Evolutionary conservation across 2,329 filamentous ascomycete genomes (phyloP), one percentile per base, ranked within the genome.

Genomic region (Aquanectria penicillioides): DNA sequence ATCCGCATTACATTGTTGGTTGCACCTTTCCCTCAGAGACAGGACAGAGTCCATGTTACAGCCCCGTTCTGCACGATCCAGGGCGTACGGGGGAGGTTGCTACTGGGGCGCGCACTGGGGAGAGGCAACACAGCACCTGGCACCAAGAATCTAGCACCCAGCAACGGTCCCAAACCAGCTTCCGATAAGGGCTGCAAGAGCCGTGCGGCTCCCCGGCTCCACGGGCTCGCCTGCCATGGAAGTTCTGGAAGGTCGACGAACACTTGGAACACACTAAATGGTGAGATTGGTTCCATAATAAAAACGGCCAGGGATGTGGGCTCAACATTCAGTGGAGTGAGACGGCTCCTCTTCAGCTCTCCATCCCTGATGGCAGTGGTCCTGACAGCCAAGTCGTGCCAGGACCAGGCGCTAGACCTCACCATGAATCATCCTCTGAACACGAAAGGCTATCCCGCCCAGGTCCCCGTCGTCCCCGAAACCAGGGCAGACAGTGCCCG

Each of bases 251-350:
- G 68, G 60, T 64, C 61, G 56, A 65, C 50, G 38, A 63, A 64
- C 56, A 65, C 63, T 69, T 66, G 66, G 68, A 70, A 70, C 66
- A 55, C 68, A 65, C 66, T 70, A 70, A 62, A 62, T 61, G 56
- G 63, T 63, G 66, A 70, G 55, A 62, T 67, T 68, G 57, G 64
- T 62, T 68, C 68, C 67, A 70, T 67, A 68, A 67, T 66, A 58
- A 65, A 53, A 55, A 40, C 61, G 26, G 25, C 15, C 64, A 68
- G 53, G 68, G 64, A 59, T 57, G 41, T 55, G 50, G 64, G 64
- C 66, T 62, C 66, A 70, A 67, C 54, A 64, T 69, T 69, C 44
- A 70, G 66, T 69, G 64, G 66, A 59, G 46, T 57, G 62, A 58
- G 58, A 62, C 63, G 46, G 47, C 57, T 40, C 41, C 31, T 56